These are phyloP conservation scores for Orbilia oligospora DNA, from an alignment of 2,329 filamentous ascomycete species.

Conservation along the genomic window DNA sequence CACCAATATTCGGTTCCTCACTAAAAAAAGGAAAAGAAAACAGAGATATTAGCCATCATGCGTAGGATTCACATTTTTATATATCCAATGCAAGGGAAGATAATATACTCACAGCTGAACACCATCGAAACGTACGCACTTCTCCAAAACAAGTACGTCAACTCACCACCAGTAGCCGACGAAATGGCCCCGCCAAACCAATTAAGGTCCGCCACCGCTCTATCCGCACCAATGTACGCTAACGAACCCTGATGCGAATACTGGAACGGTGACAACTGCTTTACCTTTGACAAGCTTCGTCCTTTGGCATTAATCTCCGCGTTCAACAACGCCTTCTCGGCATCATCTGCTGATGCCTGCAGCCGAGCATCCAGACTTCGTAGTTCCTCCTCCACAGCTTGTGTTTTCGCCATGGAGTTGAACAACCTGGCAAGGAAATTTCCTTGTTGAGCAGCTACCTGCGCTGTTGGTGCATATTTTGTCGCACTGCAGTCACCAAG, in stretches of 20 bases:
- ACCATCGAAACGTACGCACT: slow-evolving; percentile 99
- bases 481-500: slow-evolving; percentile 97
- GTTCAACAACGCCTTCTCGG: slow-evolving; percentile 74
- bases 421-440: slow-evolving; percentile 94
- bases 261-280: slow-evolving; percentile 96
- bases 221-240: slow-evolving; percentile 98
- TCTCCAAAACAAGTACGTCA: slow-evolving; percentile 99
- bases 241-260: slow-evolving; percentile 98
- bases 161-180: slow-evolving; percentile 83
- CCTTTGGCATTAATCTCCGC: slow-evolving; percentile 86
- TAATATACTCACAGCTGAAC: slow-evolving; percentile 88
- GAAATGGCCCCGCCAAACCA: slow-evolving; percentile 95
- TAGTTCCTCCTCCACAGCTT: slow-evolving; percentile 83
- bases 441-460: slow-evolving; percentile 96
- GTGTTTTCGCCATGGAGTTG: slow-evolving; percentile 98
- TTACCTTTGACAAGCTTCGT: slow-evolving; percentile 87
- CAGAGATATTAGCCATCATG: slow-evolving; percentile 1
- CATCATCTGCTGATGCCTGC: slow-evolving; percentile 76
- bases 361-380: slow-evolving; percentile 76
- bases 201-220: slow-evolving; percentile 95
- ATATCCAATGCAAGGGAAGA: slow-evolving; percentile 5
- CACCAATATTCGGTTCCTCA: slow-evolving; percentile 93
- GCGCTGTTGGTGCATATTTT: slow-evolving; percentile 96
- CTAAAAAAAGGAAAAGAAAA: slow-evolving; percentile 69
- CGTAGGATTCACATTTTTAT: slow-evolving; percentile 3